These are phyloP conservation scores for Amaranthus palmeri DNA, from an alignment of 148 eudicot genomes.

Conservation along the genomic window DNA sequence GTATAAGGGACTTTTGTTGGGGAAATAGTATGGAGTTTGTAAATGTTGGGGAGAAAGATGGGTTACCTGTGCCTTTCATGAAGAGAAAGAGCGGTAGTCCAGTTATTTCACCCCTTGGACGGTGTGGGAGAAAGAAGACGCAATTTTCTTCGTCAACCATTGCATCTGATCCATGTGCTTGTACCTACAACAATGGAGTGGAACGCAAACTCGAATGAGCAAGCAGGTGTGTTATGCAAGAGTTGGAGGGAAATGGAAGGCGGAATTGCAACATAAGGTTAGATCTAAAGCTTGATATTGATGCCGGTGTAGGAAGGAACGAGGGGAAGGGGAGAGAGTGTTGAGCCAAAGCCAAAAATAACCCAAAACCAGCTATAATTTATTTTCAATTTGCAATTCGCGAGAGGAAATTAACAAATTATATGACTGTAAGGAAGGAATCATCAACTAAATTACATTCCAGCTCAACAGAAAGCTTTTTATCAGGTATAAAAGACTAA, in stretches of 20 bases:
- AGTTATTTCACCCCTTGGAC: constrained; percentile 69
- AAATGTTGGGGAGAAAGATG: neutral
- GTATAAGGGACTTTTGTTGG: neutral
- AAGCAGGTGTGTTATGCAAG: neutral
- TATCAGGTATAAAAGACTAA: neutral
- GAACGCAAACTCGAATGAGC: neutral
- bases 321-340: too few species aligned
- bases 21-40: neutral
- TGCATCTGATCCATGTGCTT: constrained; percentile 97
- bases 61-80: constrained; percentile 91
- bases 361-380: too few species aligned
- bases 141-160: constrained; percentile 97
- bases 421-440: too few species aligned
- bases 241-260: neutral
- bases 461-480: neutral
- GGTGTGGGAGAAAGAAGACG: constrained; percentile 92
- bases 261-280: neutral
- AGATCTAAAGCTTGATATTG: neutral
- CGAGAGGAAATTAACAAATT: too few species aligned
- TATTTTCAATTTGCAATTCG: too few species aligned
- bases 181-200: constrained; percentile 41
- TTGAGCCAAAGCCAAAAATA: too few species aligned
- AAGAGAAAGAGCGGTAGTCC: constrained; percentile 81
- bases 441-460: neutral
- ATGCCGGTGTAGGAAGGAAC: too few species aligned